Percentiles rank a stretch among this genome's conserved stretches.
Conservation (phyloP, 495 filamentous ascomycete genomes). For the Xylaria cubensis region DNA sequence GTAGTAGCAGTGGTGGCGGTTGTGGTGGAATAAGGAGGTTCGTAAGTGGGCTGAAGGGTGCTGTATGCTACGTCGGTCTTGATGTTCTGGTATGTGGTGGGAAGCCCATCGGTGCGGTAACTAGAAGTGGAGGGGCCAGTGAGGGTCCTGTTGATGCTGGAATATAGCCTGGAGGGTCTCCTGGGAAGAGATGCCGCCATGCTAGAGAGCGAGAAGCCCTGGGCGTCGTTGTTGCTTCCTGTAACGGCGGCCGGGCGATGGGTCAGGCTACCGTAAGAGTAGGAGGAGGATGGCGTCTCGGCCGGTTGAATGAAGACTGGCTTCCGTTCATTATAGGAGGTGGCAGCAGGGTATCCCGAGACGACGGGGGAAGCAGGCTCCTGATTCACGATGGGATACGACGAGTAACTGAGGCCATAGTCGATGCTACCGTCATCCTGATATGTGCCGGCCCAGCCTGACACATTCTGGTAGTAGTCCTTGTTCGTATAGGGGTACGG, state of each 20-base stretch:
- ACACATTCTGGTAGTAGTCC: constrained; percentile 43
- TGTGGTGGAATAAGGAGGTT: constrained; percentile 24
- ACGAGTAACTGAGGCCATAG: constrained; percentile 44
- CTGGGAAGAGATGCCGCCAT: constrained; percentile 49
- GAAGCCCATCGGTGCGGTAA: constrained; percentile 33
- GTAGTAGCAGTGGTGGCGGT: constrained; percentile 8
- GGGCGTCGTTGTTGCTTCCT: constrained; percentile 32
- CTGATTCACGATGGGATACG: constrained; percentile 41
- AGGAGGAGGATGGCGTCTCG: constrained; percentile 35
- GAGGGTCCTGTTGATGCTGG: constrained; percentile 39
- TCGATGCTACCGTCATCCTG: constrained; percentile 46
- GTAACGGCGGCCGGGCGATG: constrained; percentile 40
- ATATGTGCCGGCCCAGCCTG: constrained; percentile 44
- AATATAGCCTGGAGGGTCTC: constrained; percentile 37
- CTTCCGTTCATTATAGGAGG: constrained; percentile 38
- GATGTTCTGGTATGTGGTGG: constrained; percentile 27
- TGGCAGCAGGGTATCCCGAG: constrained; percentile 33
- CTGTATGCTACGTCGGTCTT: constrained; percentile 37
- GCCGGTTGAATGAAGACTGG: constrained; percentile 40
- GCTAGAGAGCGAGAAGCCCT: constrained; percentile 48
- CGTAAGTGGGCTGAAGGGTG: constrained; percentile 31
- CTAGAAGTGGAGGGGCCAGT: constrained; percentile 37
- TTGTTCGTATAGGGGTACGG: constrained; percentile 43
- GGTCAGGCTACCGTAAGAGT: constrained; percentile 42
- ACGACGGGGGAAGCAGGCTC: constrained; percentile 42